These are phyloP conservation scores for Penicillium soppii DNA, from an alignment of 495 filamentous ascomycete species.

Conservation along the genomic window DNA sequence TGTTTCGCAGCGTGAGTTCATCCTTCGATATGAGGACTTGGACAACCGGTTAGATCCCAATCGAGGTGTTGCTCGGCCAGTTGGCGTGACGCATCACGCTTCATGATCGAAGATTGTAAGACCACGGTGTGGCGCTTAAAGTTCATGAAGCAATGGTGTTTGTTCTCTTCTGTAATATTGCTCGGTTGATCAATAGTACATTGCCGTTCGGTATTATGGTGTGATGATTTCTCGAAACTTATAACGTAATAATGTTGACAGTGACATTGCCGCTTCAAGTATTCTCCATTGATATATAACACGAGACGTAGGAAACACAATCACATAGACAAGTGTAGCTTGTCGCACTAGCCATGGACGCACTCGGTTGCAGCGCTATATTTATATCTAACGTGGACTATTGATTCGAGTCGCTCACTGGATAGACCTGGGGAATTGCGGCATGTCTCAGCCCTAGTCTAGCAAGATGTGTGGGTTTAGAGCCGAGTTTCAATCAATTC, in stretches of 20 bases:
- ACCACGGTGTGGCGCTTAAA: conserved; percentile 6
- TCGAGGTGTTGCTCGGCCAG: conserved; percentile 31
- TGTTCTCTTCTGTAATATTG: conserved; percentile 33
- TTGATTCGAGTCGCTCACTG: too few relatives aligned
- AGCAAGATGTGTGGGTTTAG: too few relatives aligned
- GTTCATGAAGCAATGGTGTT: conserved; percentile 37
- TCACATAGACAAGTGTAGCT: too few relatives aligned
- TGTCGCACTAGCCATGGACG: too few relatives aligned
- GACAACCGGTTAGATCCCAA: conserved; percentile 56
- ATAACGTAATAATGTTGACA: conserved; percentile 11
- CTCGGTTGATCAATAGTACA: conserved; percentile 27
- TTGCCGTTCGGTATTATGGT: conserved; percentile 27
- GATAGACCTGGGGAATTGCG: too few relatives aligned
- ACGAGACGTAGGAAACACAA: too few relatives aligned
- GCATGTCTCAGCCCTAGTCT: too few relatives aligned
- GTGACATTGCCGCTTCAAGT: background rate
- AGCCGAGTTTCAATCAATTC: too few relatives aligned
- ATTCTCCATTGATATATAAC: too few relatives aligned
- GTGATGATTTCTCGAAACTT: conserved; percentile 28
- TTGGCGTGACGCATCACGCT: conserved; percentile 38
- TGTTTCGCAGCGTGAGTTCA: conserved; percentile 66
- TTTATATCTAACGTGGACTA: too few relatives aligned
- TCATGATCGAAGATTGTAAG: conserved; percentile 32
- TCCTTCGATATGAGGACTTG: conserved; percentile 75
- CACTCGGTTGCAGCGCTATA: too few relatives aligned